Evolutionary conservation across 768 basidiomycete genomes (phyloP), one percentile per base, ranked within the genome.

Genomic region (Termitomyces titanicus): DNA sequence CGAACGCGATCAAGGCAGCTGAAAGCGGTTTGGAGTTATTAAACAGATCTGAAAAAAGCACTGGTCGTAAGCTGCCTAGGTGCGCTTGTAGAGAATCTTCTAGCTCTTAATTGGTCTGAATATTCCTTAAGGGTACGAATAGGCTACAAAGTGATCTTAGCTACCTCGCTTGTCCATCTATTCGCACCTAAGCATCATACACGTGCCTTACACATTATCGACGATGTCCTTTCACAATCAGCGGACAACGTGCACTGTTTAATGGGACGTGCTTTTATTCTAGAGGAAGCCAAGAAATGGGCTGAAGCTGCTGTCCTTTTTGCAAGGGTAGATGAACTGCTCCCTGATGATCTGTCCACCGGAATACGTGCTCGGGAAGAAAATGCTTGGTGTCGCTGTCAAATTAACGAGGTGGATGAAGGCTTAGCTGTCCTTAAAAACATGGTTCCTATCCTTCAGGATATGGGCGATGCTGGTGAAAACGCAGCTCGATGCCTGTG

Each of bases 151-250:
- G 78, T 85, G 11, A 75, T 78, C 5, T 77, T 96, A 12, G 88
- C 85, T 2, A 86, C 84, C 0, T 84, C 91, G 5, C 78, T 97
- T 15, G 89, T 93, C 3, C 88, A 97, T 64, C 77, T 89, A 47
- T 92, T 83, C 68, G 85, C 95, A 27, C 96, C 96, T 0, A 94
- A 94, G 63, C 88, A 98, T 62, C 96, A 98, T 66, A 61, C 74
- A 11, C 84, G 87, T 49, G 96, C 97, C 1, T 72, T 87, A 24
- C 73, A 79, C 17, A 77, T 97, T 10, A 75, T 98, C 20, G 82
- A 89, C 31, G 82, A 86, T 4, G 78, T 96, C 15, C 79, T 98
- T 0, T 61, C 72, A 2, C 70, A 77, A 33, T 82, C 86, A 37
- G 82, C 89, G 0, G 63, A 79, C 48, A 87, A 93, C 61, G 71